phyloP scores from a whole-genome alignment of 441 rosid species.

The Arabidopsis hybrid region DNA sequence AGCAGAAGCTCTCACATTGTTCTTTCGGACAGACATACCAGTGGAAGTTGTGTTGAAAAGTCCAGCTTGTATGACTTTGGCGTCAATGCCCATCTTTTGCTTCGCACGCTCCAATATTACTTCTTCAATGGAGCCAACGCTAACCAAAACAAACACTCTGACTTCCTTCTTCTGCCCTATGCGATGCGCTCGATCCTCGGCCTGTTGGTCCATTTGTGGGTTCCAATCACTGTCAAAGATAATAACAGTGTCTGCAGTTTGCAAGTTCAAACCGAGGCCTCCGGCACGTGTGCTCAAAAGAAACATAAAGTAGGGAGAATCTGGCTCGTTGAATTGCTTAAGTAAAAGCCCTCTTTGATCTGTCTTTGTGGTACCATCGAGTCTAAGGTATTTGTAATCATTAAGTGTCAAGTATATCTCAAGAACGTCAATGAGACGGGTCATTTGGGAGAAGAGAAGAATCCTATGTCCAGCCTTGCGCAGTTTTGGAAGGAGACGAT shows the following conservation, averaged over 20 bases:
- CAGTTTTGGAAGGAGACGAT: constrained; percentile 95
- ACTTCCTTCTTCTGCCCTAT: constrained; percentile 99
- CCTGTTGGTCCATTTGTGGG: constrained; percentile 99
- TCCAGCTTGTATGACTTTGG: constrained; percentile 99
- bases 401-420: constrained; percentile 88
- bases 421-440: constrained; percentile 94
- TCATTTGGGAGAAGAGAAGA: constrained; percentile 98
- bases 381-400: constrained; percentile 86
- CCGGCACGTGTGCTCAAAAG: constrained; percentile 99
- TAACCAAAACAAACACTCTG: constrained; percentile 96
- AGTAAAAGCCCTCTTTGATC: constrained; percentile 95
- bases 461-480: constrained; percentile 87
- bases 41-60: constrained; percentile 99
- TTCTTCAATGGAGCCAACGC: constrained; percentile 99
- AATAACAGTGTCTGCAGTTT: constrained; percentile 97
- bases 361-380: constrained; percentile 98
- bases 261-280: constrained; percentile 98
- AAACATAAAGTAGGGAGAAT: constrained; percentile 98
- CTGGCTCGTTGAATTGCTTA: constrained; percentile 93
- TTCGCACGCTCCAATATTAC: constrained; percentile 99
- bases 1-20: constrained; percentile 15
- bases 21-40: constrained; percentile 55
- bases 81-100: constrained; percentile 99
- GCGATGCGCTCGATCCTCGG: constrained; percentile 99
- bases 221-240: constrained; percentile 99